Conservation (phyloP, 2,329 filamentous ascomycete genomes). For the Cytospora piceicola region DNA sequence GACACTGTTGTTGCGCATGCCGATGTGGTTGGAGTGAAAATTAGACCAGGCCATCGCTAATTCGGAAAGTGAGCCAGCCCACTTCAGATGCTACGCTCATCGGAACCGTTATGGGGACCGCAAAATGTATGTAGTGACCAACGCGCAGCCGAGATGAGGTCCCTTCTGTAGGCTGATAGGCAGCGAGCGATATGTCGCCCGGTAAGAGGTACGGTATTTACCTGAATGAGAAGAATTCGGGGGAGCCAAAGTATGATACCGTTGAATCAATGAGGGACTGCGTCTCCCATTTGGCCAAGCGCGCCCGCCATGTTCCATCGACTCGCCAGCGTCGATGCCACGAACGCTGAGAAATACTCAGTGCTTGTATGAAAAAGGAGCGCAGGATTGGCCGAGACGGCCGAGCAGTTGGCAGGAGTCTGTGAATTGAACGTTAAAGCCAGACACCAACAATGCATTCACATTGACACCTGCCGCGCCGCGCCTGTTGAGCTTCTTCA, state of each 20-base stretch:
- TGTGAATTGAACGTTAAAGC: not conserved
- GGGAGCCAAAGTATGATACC: not conserved
- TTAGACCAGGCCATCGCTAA: not conserved
- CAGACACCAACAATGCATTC: constrained; percentile 3
- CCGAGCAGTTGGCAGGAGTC: not conserved
- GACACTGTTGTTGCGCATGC: not conserved
- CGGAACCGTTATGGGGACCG: not conserved
- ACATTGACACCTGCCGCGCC: not conserved
- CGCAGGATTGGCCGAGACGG: constrained; percentile 10
- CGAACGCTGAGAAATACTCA: constrained; percentile 5
- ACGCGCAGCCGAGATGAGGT: constrained; percentile 21
- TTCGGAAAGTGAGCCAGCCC: not conserved
- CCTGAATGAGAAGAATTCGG: not conserved
- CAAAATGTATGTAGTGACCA: not conserved
- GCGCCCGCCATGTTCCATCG: constrained; percentile 12
- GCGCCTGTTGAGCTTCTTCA: not conserved
- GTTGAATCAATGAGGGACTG: not conserved
- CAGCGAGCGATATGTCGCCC: constrained; percentile 15
- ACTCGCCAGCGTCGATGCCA: constrained; percentile 7
- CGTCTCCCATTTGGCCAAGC: not conserved
- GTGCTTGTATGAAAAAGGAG: constrained; percentile 5
- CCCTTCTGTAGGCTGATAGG: constrained; percentile 10
- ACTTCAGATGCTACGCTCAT: constrained; percentile 3
- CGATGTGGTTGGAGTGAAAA: not conserved
- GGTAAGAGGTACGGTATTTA: not conserved